Evolutionary conservation across 1,284 basidiomycete genomes (phyloP).

Genomic region (Apiotrichum montevideense): DNA sequence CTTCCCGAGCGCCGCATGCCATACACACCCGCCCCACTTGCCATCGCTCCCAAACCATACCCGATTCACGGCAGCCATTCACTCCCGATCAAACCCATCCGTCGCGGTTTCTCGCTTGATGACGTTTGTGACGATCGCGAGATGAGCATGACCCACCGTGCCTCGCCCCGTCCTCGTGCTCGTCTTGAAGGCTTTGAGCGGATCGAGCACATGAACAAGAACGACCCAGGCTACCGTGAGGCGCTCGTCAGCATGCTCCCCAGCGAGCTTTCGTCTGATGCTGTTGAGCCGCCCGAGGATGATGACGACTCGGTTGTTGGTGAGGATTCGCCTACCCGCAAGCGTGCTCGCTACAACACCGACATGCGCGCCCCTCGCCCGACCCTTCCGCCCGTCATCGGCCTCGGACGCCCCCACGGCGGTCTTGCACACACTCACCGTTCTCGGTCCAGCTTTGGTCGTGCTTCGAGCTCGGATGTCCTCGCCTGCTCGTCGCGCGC

Average conservation of each 20-base stretch:
- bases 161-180: constrained; percentile 10
- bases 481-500: constrained; percentile 20
- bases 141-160: constrained; percentile 20
- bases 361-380: constrained; percentile 11
- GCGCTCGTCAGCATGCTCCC: constrained; percentile 20
- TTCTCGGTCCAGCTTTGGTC: constrained; percentile 18
- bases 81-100: constrained; percentile 15
- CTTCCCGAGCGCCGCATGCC: constrained; percentile 6
- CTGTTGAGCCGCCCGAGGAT: constrained; percentile 17
- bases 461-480: constrained; percentile 17
- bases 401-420: constrained; percentile 12
- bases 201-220: constrained; percentile 18
- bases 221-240: constrained; percentile 21
- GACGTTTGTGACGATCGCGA: constrained; percentile 21
- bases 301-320: constrained; percentile 16
- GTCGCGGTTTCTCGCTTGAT: constrained; percentile 19
- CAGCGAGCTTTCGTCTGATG: constrained; percentile 18
- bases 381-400: constrained; percentile 15
- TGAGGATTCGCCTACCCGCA: constrained; percentile 21
- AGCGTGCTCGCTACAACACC: constrained; percentile 14
- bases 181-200: constrained; percentile 9
- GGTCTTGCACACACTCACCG: neutral
- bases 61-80: neutral
- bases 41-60: constrained; percentile 16
- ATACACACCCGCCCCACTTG: constrained; percentile 10